Conservation (phyloP, 1,284 basidiomycete genomes). For the Rhodotorula mucilaginosa region DNA sequence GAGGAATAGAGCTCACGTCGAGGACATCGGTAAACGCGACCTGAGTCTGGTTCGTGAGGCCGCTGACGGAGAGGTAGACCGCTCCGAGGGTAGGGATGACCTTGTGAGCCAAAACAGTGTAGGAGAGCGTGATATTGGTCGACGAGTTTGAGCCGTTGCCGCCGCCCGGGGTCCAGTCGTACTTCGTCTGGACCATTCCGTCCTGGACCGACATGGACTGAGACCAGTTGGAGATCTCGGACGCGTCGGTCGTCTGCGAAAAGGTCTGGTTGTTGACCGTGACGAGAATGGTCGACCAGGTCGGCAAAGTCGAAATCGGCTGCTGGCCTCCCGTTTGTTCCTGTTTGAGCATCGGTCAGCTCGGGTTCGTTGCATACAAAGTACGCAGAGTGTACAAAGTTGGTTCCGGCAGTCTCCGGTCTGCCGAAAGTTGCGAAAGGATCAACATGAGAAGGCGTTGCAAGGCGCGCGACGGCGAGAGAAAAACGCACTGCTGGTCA, state of each 20-base stretch:
- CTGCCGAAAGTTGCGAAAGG: not conserved
- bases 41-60: conserved; percentile 12
- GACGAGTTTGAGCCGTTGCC: not conserved
- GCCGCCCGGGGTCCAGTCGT: conserved; percentile 34
- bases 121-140: conserved; percentile 27
- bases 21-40: conserved; percentile 43
- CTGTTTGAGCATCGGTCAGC: not conserved
- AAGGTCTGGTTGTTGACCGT: conserved; percentile 40
- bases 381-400: conserved; percentile 29
- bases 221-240: conserved; percentile 38
- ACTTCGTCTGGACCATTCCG: conserved; percentile 41
- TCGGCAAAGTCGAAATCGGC: conserved; percentile 43
- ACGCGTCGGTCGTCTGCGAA: conserved; percentile 24
- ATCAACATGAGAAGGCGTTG: not conserved
- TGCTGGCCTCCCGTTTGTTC: conserved; percentile 35
- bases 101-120: conserved; percentile 43
- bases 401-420: conserved; percentile 41
- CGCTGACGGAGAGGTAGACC: conserved; percentile 37
- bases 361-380: not conserved
- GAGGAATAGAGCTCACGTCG: conserved; percentile 26
- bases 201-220: conserved; percentile 42
- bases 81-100: conserved; percentile 38
- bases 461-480: not conserved
- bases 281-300: conserved; percentile 42
- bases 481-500: conserved; percentile 28